Conservation (phyloP, 768 basidiomycete species). For the Panaeolus papilionaceus region DNA sequence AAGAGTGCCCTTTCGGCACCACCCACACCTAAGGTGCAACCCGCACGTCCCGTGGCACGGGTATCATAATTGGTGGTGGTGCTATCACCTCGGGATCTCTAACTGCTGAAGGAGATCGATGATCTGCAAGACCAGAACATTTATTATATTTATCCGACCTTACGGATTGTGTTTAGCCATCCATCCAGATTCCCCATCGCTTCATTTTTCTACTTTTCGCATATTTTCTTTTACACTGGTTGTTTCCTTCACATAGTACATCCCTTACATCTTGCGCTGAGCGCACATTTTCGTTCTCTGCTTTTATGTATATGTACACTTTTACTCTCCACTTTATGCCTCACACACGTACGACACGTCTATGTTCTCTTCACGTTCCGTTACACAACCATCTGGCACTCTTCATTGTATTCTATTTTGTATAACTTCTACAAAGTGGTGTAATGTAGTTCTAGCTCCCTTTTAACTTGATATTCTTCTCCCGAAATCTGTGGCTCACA, state of each 20-base stretch:
- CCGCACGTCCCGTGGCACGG: neutral
- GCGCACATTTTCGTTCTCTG: neutral
- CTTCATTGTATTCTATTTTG: conserved; percentile 1
- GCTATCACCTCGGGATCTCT: neutral
- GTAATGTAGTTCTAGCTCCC: conserved; percentile 1
- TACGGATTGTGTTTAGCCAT: conserved; percentile 11
- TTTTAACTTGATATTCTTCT: neutral
- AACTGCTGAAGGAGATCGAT: neutral
- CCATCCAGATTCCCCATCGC: neutral
- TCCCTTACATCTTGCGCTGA: neutral
- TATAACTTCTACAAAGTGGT: neutral
- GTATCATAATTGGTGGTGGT: neutral
- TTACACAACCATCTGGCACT: neutral
- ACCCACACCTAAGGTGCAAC: neutral
- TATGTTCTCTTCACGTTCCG: neutral
- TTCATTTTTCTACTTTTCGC: neutral
- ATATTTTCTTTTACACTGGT: neutral
- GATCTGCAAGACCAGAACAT: neutral
- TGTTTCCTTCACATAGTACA: neutral
- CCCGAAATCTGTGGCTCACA: neutral
- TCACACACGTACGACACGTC: neutral
- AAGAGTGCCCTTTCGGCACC: neutral
- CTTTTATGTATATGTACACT: neutral
- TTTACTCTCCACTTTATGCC: neutral
- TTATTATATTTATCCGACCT: neutral